Base-by-base conservation (phyloP, 2,329 filamentous ascomycete genomes). In the Coniella vitis region DNA sequence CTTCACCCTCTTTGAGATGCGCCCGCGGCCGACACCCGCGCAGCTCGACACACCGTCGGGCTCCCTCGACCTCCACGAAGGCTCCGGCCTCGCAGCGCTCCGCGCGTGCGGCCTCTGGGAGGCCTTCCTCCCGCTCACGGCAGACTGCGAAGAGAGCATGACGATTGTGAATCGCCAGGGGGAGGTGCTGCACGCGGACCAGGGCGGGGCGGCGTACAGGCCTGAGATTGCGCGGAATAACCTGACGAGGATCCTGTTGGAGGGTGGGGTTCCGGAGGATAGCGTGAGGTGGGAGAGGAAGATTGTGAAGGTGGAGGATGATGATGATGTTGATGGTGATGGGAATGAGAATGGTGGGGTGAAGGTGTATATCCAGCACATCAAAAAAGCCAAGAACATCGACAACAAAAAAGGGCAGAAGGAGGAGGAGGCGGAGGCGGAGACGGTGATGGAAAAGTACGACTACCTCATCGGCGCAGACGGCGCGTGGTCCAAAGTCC, bases 21-120 rank as follows among this genome's bases (percentile, higher is more conserved):
- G 64, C 13, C 47, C 56, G 1, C 55, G 55, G 10, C 65, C 63
- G 9, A 61, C 58, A 1, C 44, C 54, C 0, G 55, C 55, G 2
- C 59, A 61, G 10, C 53, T 64, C 7, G 43, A 56, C 4, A 48
- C 55, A 3, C 62, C 62, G 2, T 64, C 60, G 5, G 74, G 75
- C 10, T 70, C 60, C 48, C 68, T 79, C 3, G 75, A 79, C 54
- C 62, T 80, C 1, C 74, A 79, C 55, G 60, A 64, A 1, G 56
- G 65, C 5, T 66, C 68, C 1, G 75, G 75, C 0, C 67, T 73
- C 4, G 58, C 62, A 3, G 75, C 71, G 0, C 57, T 79, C 7
- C 61, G 60, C 5, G 67, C 69, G 45, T 69, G 67, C 13, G 72
- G 69, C 0, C 60, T 78, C 13, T 69, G 60, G 48, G 64, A 70